Evolutionary conservation across 2,329 filamentous ascomycete genomes (phyloP).

Genomic region (Chaetothyriales sp.): DNA sequence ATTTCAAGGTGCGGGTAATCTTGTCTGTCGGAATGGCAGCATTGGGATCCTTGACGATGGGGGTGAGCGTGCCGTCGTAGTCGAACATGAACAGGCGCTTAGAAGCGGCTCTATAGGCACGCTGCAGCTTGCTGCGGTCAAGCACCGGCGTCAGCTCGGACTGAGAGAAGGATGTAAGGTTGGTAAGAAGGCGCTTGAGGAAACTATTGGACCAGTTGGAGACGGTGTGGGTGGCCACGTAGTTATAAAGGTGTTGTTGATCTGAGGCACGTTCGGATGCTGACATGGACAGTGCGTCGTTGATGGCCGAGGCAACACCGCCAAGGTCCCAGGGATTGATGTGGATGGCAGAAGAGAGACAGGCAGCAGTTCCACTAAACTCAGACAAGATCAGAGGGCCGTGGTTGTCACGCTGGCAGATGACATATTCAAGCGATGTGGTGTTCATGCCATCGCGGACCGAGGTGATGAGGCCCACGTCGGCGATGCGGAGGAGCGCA

Average conservation of each 20-base stretch:
- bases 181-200: slow-evolving; percentile 61
- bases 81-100: slow-evolving; percentile 96
- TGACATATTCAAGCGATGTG: slow-evolving; percentile 83
- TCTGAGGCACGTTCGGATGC: slow-evolving; percentile 49
- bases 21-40: slow-evolving; percentile 76
- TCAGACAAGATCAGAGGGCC: slow-evolving; percentile 88
- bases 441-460: slow-evolving; percentile 98
- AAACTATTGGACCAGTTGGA: slow-evolving; percentile 73
- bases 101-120: slow-evolving; percentile 56
- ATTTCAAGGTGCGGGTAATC: slow-evolving; percentile 64
- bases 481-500: slow-evolving; percentile 73
- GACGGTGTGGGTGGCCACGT: slow-evolving; percentile 74
- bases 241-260: slow-evolving; percentile 61
- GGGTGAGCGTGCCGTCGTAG: slow-evolving; percentile 91
- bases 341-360: slow-evolving; percentile 70
- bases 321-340: slow-evolving; percentile 93
- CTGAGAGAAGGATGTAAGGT: slow-evolving; percentile 61
- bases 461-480: slow-evolving; percentile 87
- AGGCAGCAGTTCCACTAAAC: slow-evolving; percentile 86
- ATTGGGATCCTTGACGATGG: slow-evolving; percentile 82
- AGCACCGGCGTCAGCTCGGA: slow-evolving; percentile 65
- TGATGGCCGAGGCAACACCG: slow-evolving; percentile 70
- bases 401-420: slow-evolving; percentile 75
- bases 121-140: slow-evolving; percentile 56
- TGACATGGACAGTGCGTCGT: slow-evolving; percentile 65